Evolutionary conservation across 1,139 yeast species (phyloP), one percentile per base, ranked within the genome.

Genomic region (Geotrichum cucujoidarum): DNA sequence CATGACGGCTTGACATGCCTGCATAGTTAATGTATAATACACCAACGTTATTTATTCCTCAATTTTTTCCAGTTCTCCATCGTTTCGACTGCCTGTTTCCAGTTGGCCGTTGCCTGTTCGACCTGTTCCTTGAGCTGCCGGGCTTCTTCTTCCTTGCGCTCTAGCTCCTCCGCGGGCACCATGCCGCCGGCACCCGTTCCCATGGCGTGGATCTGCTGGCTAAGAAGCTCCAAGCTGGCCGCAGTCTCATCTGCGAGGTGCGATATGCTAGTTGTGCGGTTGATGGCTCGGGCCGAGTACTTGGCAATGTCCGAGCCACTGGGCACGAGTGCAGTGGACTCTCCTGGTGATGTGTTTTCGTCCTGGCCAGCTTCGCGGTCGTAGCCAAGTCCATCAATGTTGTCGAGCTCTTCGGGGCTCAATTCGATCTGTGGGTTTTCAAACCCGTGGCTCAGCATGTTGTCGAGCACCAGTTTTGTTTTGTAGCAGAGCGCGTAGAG

Each of bases 31-130:
- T n/a, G n/a, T n/a, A n/a, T n/a, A n/a, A n/a, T n/a, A n/a, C n/a
- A n/a, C n/a, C n/a, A n/a, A n/a, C n/a, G n/a, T n/a, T 36, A 16
- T 25, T 25, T 37, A 14, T 37, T 25, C n/a, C 40, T 14, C 24
- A 37, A 37, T 2, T 5, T 45, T 37, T 56, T 60, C 65, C 65
- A 62, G 33, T 61, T 61, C 24, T 62, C 64, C 62, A 61, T 61
- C 2, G 64, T 61, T 37, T 56, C 51, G 25, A 61, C 47, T 0
- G 65, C 64, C 36, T 52, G 51, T 34, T 58, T 55, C 65, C 65
- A 62, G 39, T 59, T 60, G 11, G 50, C 57, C 3, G 62, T 59
- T 37, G 57, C 52, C 32, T 58, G 60, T 17, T 50, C 45, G n/a
- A 62, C 50, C 50, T 60, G 60, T 11, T 51, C 54, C 21, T 51